phyloP scores from a whole-genome alignment of 108 stramenopile genomes.

The Skeletonema marinoi region DNA sequence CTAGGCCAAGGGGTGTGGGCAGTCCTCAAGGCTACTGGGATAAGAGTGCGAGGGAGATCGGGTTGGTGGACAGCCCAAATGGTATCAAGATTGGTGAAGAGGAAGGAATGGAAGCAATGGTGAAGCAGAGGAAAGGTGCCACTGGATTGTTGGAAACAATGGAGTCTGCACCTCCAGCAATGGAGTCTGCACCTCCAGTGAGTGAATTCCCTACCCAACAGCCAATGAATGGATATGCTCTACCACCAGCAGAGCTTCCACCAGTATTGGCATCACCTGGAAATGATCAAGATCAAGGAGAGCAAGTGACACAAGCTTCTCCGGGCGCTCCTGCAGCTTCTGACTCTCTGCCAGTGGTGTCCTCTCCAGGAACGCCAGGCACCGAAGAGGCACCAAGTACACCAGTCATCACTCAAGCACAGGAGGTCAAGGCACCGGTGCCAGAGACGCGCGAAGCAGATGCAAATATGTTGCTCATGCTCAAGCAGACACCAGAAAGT shows the following conservation, averaged over 20 bases:
- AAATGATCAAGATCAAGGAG: slow-evolving; percentile 5
- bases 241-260: neutral
- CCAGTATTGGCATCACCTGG: neutral
- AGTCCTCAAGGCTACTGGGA: slow-evolving; percentile 90
- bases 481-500: slow-evolving; percentile 35
- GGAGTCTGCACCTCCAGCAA: neutral
- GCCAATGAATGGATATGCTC: neutral
- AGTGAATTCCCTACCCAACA: neutral
- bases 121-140: slow-evolving; percentile 23
- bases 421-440: neutral
- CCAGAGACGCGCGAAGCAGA: slow-evolving; percentile 20
- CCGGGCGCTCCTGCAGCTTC: neutral
- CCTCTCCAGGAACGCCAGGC: slow-evolving; percentile 15
- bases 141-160: slow-evolving; percentile 12
- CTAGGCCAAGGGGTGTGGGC: slow-evolving; percentile 81
- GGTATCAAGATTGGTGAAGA: slow-evolving; percentile 60
- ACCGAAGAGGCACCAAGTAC: slow-evolving; percentile 5
- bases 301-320: neutral
- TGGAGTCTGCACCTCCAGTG: neutral
- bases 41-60: slow-evolving; percentile 76
- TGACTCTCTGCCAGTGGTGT: slow-evolving; percentile 13
- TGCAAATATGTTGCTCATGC: slow-evolving; percentile 50
- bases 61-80: slow-evolving; percentile 72
- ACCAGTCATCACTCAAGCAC: neutral
- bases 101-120: slow-evolving; percentile 1